Conservation (phyloP, 768 basidiomycete species). For the Symmetrospora coprosmae region DNA sequence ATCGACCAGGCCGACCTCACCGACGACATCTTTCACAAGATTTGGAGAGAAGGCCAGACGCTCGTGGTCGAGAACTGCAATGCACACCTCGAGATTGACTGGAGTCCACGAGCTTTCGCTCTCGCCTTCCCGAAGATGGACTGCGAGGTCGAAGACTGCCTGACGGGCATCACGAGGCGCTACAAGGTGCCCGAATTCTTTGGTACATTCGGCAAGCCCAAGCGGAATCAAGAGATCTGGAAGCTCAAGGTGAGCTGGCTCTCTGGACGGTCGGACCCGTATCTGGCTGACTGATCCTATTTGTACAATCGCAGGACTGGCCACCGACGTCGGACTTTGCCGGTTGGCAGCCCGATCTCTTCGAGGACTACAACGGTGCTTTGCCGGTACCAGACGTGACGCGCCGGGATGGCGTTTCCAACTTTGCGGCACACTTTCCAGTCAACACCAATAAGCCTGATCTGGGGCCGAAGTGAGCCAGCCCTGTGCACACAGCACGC, state of each 20-base stretch:
- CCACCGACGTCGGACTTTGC: conserved; percentile 76
- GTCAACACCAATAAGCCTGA: conserved; percentile 63
- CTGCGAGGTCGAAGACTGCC: conserved; percentile 68
- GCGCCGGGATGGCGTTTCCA: conserved; percentile 73
- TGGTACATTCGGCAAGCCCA: conserved; percentile 55
- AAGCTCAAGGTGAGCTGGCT: conserved; percentile 54
- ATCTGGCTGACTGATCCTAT: background rate
- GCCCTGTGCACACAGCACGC: no score
- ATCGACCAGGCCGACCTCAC: background rate
- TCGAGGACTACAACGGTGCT: conserved; percentile 63
- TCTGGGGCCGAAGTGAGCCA: conserved; percentile 75
- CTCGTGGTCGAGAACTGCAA: conserved; percentile 59
- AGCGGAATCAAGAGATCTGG: conserved; percentile 46
- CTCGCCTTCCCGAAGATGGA: conserved; percentile 50
- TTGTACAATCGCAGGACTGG: conserved; percentile 57
- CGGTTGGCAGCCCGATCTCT: conserved; percentile 65
- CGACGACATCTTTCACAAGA: conserved; percentile 44
- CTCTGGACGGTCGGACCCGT: conserved; percentile 3
- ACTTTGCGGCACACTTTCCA: conserved; percentile 81
- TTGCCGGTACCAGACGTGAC: conserved; percentile 82
- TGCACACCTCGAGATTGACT: conserved; percentile 51
- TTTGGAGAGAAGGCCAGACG: conserved; percentile 65
- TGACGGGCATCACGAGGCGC: conserved; percentile 51
- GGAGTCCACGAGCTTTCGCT: conserved; percentile 73
- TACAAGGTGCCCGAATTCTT: conserved; percentile 69